Evolutionary conservation across 2,329 filamentous ascomycete species (phyloP), one percentile per base, ranked within the genome.

Genomic region (Endothia cerciana): DNA sequence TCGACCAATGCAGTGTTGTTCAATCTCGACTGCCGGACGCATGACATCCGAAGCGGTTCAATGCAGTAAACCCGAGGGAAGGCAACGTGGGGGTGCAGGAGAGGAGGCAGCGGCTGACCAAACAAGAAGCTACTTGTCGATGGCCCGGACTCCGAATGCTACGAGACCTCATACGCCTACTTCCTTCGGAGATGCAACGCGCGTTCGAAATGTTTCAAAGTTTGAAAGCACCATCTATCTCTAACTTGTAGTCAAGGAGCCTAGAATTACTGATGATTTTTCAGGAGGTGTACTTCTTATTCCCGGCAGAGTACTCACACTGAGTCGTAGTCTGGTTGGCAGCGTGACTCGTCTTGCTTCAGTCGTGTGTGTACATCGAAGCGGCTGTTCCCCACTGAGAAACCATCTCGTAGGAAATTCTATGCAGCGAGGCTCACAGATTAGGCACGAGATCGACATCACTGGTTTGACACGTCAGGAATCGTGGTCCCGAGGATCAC

Each of bases 161-260:
- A 53, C 49, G 28, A 55, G 17, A 25, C 10, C 19, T 33, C 28
- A 28, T 10, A n/a, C 4, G 5, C 28, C 49, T 19, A 4, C 6
- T 25, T 36, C 17, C 15, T 55, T 55, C 51, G 51, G 51, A 28
- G n/a, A 55, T 55, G 28, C 51, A 55, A 36, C 30, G 51, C 30
- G 51, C 7, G 28, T 30, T n/a, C 19, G 17, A 28, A 6, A 30
- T 13, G 30, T n/a, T 55, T 11, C 51, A 15, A 36, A 22, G 30
- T 1, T 51, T 15, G 13, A 51, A 30, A 51, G 28, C 11, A 30
- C 28, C 4, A 30, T 17, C 4, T 1, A 15, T 5, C 11, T 4
- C 10, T 49, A 13, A 49, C 13, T 11, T 11, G 22, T 25, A 15
- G 47, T 15, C 47, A 49, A 47, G 4, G 11, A 25, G n/a, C n/a